These are phyloP conservation scores for Climacium dendroides DNA, from an alignment of 225 moss, liverwort and hornwort species.

Conservation along the genomic window DNA sequence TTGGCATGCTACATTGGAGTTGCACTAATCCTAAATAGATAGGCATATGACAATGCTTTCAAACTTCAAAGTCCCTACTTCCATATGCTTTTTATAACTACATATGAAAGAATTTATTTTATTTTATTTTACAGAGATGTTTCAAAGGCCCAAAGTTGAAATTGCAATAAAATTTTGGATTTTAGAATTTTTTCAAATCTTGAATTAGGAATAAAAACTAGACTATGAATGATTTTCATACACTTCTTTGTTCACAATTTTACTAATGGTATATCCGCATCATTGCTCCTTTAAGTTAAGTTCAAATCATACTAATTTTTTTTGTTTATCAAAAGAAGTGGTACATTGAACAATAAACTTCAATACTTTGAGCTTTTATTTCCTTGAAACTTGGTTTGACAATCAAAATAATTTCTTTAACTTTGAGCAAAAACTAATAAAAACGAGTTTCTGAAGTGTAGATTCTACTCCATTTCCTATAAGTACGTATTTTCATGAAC, in stretches of 20 bases:
- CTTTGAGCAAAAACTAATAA: too few species aligned
- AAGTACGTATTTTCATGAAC: too few species aligned
- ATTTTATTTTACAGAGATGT: neutral
- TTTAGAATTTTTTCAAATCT: neutral
- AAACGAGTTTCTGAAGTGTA: too few species aligned
- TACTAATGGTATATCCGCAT: neutral
- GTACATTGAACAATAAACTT: too few species aligned
- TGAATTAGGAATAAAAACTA: neutral
- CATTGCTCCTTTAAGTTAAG: neutral
- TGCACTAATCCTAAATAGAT: too few species aligned
- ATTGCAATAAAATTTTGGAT: neutral
- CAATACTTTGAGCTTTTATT: too few species aligned
- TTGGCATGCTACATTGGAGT: too few species aligned
- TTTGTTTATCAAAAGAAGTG: too few species aligned
- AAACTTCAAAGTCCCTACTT: neutral
- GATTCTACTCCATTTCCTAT: too few species aligned
- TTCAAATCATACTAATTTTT: neutral
- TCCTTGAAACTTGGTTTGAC: too few species aligned
- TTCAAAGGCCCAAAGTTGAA: neutral
- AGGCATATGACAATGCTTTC: neutral
- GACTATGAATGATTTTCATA: neutral
- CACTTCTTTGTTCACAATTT: neutral
- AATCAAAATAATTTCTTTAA: too few species aligned
- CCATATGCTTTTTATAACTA: too few species aligned
- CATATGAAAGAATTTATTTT: neutral